Evolutionary conservation across 805 yeast species (phyloP), one percentile per base, ranked within the genome.

Genomic region (Yamadazyma akitaensis): DNA sequence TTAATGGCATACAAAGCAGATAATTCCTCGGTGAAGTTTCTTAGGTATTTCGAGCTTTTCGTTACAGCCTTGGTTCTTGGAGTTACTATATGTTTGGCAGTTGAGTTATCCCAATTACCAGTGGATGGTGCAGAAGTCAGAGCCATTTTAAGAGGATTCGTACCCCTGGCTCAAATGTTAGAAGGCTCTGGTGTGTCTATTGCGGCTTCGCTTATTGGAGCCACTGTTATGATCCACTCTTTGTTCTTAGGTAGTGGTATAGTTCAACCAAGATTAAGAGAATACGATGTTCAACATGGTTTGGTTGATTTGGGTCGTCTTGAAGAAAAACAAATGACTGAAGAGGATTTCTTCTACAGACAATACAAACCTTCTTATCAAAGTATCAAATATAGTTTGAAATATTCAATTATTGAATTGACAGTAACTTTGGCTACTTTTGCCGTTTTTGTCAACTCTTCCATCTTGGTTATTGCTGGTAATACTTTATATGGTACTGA

Each of bases 361-460:
- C 50, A 63, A 10, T 90, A 91, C 61, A 74, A 69, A 47, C 97
- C 97, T 1, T 79, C 94, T 0, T 57, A 77, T 16, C 70, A 67
- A n/a, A 90, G 97, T 3, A 85, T 91, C 51, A 72, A 73, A 18
- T 84, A 85, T 58, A 82, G 91, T 12, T 70, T 86, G 64, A 80
- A 78, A 44, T 87, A 80, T 60, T 85, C 96, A 1, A 79, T 87
- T 48, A 64, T 76, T 41, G 97, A 91, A 61, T 70, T 89, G 45
- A 73, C 80, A 0, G 52, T 85, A 7, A 84, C 96, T 0, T 72
- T 91, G 25, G 79, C 85, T 53, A 79, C 94, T 0, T 75, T 91
- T 56, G 97, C 97, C 0, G 65, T 91, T 2, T 90, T 91, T 63
- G 92, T 90, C 51, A 91, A 91, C 60, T 77, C 89, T 37, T 82